Evolutionary conservation across 805 yeast species (phyloP).

Genomic region (Blastobotrys robertii): DNA sequence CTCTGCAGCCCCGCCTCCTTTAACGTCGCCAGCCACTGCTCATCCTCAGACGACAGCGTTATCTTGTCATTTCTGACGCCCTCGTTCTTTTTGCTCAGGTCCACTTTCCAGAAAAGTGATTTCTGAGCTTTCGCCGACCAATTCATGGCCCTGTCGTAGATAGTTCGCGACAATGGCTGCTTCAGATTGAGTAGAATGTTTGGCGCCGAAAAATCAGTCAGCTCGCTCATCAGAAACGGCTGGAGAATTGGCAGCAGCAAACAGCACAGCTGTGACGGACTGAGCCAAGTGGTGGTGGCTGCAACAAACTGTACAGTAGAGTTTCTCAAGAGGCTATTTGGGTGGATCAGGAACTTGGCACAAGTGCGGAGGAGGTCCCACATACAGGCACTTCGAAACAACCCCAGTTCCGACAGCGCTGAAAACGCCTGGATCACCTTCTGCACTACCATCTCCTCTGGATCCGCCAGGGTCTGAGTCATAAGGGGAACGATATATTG

Average conservation of each 20-base stretch:
- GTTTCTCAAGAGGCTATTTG: slow-evolving; percentile 78
- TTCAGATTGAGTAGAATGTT: slow-evolving; percentile 57
- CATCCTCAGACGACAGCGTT: slow-evolving; percentile 22
- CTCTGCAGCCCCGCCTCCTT: slow-evolving; percentile 64
- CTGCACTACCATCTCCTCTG: slow-evolving; percentile 72
- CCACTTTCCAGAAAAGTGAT: slow-evolving; percentile 70
- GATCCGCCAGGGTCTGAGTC: slow-evolving; percentile 73
- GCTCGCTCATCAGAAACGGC: slow-evolving; percentile 68
- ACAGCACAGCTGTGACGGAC: slow-evolving; percentile 75
- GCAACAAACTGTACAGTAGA: slow-evolving; percentile 52
- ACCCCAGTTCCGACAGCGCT: slow-evolving; percentile 46
- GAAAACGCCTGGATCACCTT: slow-evolving; percentile 53
- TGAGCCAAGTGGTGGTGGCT: slow-evolving; percentile 49
- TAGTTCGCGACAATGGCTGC: slow-evolving; percentile 54
- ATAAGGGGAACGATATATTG: slow-evolving; percentile 81
- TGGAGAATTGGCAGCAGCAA: slow-evolving; percentile 71
- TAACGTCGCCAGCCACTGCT: slow-evolving; percentile 54
- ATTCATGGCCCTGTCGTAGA: slow-evolving; percentile 49
- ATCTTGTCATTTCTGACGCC: background rate
- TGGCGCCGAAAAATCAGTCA: slow-evolving; percentile 57
- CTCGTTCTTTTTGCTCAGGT: slow-evolving; percentile 3
- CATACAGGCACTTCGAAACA: slow-evolving; percentile 40
- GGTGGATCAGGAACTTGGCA: slow-evolving; percentile 62
- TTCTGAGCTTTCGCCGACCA: slow-evolving; percentile 65
- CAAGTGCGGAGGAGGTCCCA: slow-evolving; percentile 47